Conservation (phyloP, 305 asterid genomes). For the Solanum aculeatissimum region DNA sequence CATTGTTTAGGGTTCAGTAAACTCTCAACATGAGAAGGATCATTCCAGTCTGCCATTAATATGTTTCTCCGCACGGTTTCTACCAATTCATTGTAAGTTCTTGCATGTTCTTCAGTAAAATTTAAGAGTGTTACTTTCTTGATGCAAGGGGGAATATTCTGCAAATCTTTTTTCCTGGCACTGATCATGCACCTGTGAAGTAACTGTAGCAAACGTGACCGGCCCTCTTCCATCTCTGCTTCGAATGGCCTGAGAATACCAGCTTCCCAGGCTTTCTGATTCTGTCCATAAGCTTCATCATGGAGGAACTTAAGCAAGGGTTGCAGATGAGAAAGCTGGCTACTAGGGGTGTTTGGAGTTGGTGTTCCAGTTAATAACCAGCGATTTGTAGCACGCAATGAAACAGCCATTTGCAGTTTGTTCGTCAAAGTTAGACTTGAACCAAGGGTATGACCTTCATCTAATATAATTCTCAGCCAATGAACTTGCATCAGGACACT, state of each 20-base stretch:
- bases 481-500: conserved; percentile 89
- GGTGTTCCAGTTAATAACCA: conserved; percentile 99
- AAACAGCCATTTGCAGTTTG: conserved; percentile 87
- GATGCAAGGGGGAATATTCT: conserved; percentile 85
- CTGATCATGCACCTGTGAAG: conserved; percentile 93
- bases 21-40: conserved; percentile 97
- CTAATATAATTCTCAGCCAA: conserved; percentile 89
- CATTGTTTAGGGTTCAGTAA: conserved; percentile 87
- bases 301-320: conserved; percentile 87
- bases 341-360: conserved; percentile 91
- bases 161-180: conserved; percentile 83
- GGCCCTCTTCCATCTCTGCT: conserved; percentile 95
- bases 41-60: conserved; percentile 97
- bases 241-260: conserved; percentile 84
- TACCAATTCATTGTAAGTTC: conserved; percentile 87
- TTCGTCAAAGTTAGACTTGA: conserved; percentile 84
- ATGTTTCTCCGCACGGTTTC: conserved; percentile 89
- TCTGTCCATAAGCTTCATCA: conserved; percentile 78
- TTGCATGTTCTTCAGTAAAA: conserved; percentile 79
- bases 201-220: conserved; percentile 72
- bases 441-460: conserved; percentile 99
- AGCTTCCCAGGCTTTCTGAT: conserved; percentile 85
- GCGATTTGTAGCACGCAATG: conserved; percentile 72
- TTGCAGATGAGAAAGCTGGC: conserved; percentile 85
- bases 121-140: conserved; percentile 60